Evolutionary conservation across 2,329 filamentous ascomycete species (phyloP), one percentile per base, ranked within the genome.

Genomic region (Colletotrichum kahawae): DNA sequence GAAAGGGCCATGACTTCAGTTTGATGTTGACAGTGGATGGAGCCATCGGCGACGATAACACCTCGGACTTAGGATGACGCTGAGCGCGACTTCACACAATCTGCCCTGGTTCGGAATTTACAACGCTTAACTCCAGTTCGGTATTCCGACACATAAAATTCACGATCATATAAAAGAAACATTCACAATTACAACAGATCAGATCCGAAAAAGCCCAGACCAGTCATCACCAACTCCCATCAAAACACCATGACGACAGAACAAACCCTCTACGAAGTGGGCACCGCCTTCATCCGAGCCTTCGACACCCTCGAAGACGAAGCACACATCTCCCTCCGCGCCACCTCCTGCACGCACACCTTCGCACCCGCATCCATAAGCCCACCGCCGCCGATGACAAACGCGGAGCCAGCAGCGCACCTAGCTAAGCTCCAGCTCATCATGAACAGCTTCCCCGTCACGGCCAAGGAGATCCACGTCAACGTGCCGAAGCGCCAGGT

Each of bases 391-490:
- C 38, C 38, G 9, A 48, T 48, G 18, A 48, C 38, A 18, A 48
- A 48, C 38, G 38, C 18, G 0, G 38, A 48, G 18, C 38, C n/a
- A 8, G 38, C 38, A 0, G 38, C 38, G 0, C 38, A 48, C 0
- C 0, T 48, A 0, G 38, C 38, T 0, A 48, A 48, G 5, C 38
- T n/a, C 0, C 0, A 9, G 10, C 43, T 21, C 18, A 48, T 48
- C 5, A 48, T 48, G 43, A 48, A 18, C 0, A 18, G 43, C 43
- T 48, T 48, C 18, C 43, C 43, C 18, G 5, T 48, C 43, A 48
- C 43, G 43, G 43, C 18, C 18, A 48, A 21, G 0, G 43, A 48
- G 1, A 48, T 48, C 0, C 18, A 48, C 1, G 18, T 48, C 9
- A 48, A 48, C 1, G 43, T 21, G 5, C 18, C 43, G 0, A 48